Percentiles rank a stretch among this genome's conserved stretches.
Evolutionary conservation across 75 land plant species (phyloP).

Genomic region (Pseudotsuga menziesii): DNA sequence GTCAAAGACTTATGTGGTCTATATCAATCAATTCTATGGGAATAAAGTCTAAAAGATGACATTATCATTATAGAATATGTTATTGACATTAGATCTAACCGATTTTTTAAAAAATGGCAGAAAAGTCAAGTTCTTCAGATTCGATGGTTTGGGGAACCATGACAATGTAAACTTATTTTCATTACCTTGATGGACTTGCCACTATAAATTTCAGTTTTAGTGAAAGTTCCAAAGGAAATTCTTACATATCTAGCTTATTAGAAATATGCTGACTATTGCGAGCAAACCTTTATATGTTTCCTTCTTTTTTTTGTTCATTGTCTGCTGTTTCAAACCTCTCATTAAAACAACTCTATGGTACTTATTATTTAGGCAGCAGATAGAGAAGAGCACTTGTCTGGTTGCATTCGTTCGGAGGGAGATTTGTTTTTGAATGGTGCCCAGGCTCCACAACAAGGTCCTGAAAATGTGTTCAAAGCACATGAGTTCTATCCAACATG

Average conservation of each 20-base stretch:
- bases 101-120: not conserved
- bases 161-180: not conserved
- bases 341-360: not conserved
- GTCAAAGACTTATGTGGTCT: no score
- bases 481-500: constrained; percentile 50
- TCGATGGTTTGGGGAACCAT: not conserved
- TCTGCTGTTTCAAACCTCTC: not conserved
- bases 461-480: constrained; percentile 45
- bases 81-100: no score
- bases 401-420: constrained; percentile 69
- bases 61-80: no score
- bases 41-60: no score
- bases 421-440: constrained; percentile 77
- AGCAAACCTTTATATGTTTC: not conserved
- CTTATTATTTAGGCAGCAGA: constrained; percentile 62
- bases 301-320: not conserved
- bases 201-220: not conserved
- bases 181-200: not conserved
- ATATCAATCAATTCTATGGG: no score
- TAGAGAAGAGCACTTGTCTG: constrained; percentile 43
- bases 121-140: not conserved
- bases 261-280: not conserved
- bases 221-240: not conserved
- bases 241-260: not conserved
- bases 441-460: constrained; percentile 16